Evolutionary conservation across 2,329 filamentous ascomycete genomes (phyloP), one percentile per base, ranked within the genome.

Genomic region (Sarocladiaceae sp.): DNA sequence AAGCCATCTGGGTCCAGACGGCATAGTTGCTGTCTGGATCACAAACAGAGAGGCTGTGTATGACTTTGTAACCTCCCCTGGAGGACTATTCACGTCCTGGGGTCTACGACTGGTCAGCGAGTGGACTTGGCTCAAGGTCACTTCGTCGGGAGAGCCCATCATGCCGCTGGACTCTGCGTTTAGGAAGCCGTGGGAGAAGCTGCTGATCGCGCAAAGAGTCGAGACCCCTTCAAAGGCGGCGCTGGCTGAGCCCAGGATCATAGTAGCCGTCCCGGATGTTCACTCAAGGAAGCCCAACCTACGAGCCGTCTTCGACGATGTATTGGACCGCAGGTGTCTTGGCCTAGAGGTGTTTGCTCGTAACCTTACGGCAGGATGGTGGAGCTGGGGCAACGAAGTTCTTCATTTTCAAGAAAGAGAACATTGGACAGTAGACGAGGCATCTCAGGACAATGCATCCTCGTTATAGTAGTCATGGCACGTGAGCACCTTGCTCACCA

Each of bases 101-200:
- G 82, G 78, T 19, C 63, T 91, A 0, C 72, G 81, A 43, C 57
- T 78, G 10, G 68, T 78, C 0, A 77, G 82, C 40, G 83, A 90
- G 57, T 91, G 86, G 85, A 72, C 80, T 2, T 93, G 86, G 86
- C 60, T 90, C 40, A 93, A 93, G 60, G 72, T 84, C 10, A 87
- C 86, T 0, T 60, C 61, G 0, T 51, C 59, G 0, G 86, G 86
- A 0, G 78, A 84, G 57, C 81, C 84, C 0, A 69, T 89, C 21
- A 76, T 75, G 47, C 61, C 72, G 24, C 45, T 86, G 2, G 72
- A 81, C 24, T 77, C 76, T 3, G 48, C 61, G 2, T 86, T 81
- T 81, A 73, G 85, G 50, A 88, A 83, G 62, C 85, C 87, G 0
- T 91, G 86, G 72, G 87, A 93, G 62, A 70, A 82, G 40, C 61